Conservation (phyloP, 371 early-diverging fungal genomes). For the Rhizopus stolonifer region DNA sequence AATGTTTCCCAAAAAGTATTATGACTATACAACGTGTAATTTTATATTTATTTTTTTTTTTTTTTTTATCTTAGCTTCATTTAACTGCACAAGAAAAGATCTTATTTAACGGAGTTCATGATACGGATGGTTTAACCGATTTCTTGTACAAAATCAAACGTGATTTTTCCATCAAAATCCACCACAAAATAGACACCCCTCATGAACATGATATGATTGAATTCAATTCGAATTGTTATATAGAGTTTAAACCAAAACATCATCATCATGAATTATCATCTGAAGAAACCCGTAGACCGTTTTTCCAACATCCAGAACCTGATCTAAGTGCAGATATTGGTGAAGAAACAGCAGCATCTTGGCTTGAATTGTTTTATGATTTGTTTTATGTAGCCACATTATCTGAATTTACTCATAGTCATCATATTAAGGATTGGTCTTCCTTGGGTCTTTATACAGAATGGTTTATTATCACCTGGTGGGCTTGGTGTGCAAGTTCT, state of each 20-base stretch:
- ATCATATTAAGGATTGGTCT: constrained; percentile 56
- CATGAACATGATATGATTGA: constrained; percentile 38
- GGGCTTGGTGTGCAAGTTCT: constrained; percentile 56
- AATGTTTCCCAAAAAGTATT: constrained; percentile 35
- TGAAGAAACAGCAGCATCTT: constrained; percentile 49
- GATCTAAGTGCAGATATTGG: constrained; percentile 55
- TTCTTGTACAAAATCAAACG: constrained; percentile 54
- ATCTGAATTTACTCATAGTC: constrained; percentile 58
- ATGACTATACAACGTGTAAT: background rate
- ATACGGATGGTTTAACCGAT: constrained; percentile 52
- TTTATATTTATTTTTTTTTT: background rate
- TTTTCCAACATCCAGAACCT: constrained; percentile 50
- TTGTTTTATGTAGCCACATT: constrained; percentile 59
- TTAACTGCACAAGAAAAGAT: constrained; percentile 46
- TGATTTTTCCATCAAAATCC: constrained; percentile 58
- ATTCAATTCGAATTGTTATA: constrained; percentile 42
- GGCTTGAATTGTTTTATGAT: constrained; percentile 62
- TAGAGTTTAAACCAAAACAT: constrained; percentile 47
- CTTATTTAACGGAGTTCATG: constrained; percentile 53
- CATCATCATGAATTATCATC: constrained; percentile 11
- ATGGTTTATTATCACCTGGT: constrained; percentile 64
- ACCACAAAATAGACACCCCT: constrained; percentile 35
- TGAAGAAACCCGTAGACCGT: constrained; percentile 41
- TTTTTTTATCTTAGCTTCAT: constrained; percentile 31
- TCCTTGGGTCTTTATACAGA: constrained; percentile 53